Evolutionary conservation across 106 monocot species (phyloP), one percentile per base, ranked within the genome.

Genomic region (Phalaenopsis aphrodite): DNA sequence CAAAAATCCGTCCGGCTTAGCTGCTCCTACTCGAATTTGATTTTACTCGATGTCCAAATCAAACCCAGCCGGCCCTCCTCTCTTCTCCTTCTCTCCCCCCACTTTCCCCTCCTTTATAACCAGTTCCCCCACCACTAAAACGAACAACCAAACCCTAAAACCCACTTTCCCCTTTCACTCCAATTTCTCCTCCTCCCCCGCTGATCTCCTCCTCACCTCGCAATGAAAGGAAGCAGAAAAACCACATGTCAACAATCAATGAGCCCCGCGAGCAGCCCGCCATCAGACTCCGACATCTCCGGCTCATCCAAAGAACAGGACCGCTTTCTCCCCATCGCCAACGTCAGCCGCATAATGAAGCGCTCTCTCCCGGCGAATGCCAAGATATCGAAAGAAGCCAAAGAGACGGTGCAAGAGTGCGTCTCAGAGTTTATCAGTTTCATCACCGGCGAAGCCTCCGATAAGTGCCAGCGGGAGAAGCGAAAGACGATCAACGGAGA

Each of bases 341-440:
- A 88, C 84, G 87, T 88, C 3, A 45, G 43, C 43, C 43, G 6
- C 43, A 45, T 45, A 45, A 45, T 45, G 43, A 45, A 45, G 43
- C 56, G 72, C 21, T 83, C 88, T 37, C 92, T 92, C 69, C 92
- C 92, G 11, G 85, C 84, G 15, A 92, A 92, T 82, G 89, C 87
- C 15, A 92, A 89, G 84, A 89, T 89, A 3, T 92, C 92, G 15
- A 92, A 92, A 75, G 92, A 92, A 36, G 89, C 92, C 1, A 92
- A 92, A 78, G 92, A 89, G 65, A 92, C 89, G 16, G 89, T 92
- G 21, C 92, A 92, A 64, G 91, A 91, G 80, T 91, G 91, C 71
- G 91, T 91, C 10, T 91, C 91, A 8, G 91, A 91, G 83, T 91
- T 91, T 83, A 91, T 91, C 84, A 91, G 91, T 79, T 91, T 88